These are phyloP conservation scores for Russula emetica DNA, from an alignment of 768 basidiomycete species.

Conservation along the genomic window DNA sequence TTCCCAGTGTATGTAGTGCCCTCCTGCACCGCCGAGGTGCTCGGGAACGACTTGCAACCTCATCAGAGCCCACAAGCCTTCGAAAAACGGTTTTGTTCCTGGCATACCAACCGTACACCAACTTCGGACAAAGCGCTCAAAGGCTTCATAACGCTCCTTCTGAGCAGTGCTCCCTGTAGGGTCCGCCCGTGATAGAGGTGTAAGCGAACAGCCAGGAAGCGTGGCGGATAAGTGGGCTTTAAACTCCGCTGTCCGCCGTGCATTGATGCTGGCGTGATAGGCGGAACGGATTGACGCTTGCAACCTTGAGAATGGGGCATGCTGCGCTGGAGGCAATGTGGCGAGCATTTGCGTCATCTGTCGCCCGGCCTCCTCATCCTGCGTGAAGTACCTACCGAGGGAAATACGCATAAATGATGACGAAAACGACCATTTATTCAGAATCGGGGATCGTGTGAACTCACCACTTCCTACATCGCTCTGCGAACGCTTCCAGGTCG, in stretches of 20 bases:
- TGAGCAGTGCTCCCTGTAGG: constrained; percentile 59
- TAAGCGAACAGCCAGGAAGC: constrained; percentile 72
- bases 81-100: constrained; percentile 85
- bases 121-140: constrained; percentile 67
- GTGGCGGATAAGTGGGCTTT: constrained; percentile 79
- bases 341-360: constrained; percentile 80
- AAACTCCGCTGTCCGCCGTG: constrained; percentile 76
- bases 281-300: constrained; percentile 84
- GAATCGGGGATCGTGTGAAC: constrained; percentile 24
- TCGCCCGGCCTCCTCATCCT: constrained; percentile 73
- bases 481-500: constrained; percentile 76
- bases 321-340: constrained; percentile 75
- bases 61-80: constrained; percentile 71
- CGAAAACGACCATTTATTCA: not conserved
- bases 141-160: constrained; percentile 73
- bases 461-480: constrained; percentile 74
- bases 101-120: constrained; percentile 89
- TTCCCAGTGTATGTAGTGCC: constrained; percentile 76
- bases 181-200: constrained; percentile 66
- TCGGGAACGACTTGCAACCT: constrained; percentile 77
- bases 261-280: constrained; percentile 76
- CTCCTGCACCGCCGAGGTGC: constrained; percentile 75
- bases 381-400: constrained; percentile 70
- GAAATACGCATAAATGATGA: constrained; percentile 1
- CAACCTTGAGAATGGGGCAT: constrained; percentile 79